phyloP scores from a whole-genome alignment of 495 filamentous ascomycete species.

The Articulospora tetracladia region DNA sequence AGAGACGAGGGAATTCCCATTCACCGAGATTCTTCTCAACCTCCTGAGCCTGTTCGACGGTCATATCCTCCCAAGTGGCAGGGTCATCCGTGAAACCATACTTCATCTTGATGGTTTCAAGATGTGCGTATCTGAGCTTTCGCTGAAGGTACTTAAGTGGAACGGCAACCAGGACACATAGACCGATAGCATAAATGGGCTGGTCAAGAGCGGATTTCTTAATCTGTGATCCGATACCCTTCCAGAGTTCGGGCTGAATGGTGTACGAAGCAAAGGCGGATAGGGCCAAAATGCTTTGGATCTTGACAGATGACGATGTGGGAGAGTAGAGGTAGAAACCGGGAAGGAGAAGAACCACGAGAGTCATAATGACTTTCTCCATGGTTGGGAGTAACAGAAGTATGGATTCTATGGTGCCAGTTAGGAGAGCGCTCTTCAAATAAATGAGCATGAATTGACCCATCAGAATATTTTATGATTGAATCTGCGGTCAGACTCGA shows the following conservation, averaged over 20 bases:
- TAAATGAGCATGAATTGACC: no score
- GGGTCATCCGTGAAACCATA: conserved; percentile 22
- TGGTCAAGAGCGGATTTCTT: neutral
- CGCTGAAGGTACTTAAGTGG: conserved; percentile 9
- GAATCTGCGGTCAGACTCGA: no score
- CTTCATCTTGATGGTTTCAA: conserved; percentile 24
- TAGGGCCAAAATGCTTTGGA: neutral
- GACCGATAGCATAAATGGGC: neutral
- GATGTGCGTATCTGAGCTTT: conserved; percentile 17
- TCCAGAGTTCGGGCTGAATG: neutral
- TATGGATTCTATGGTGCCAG: neutral
- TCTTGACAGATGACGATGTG: neutral
- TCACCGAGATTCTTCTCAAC: conserved; percentile 24
- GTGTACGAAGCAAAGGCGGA: neutral
- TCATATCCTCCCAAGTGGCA: conserved; percentile 21
- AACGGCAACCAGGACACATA: neutral
- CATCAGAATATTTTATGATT: no score
- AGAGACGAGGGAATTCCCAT: conserved; percentile 25
- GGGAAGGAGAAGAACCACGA: neutral
- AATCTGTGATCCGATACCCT: neutral
- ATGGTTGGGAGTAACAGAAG: neutral
- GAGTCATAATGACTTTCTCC: neutral
- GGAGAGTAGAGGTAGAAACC: conserved; percentile 5
- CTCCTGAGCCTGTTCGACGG: conserved; percentile 23
- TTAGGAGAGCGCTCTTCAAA: no score